Base-by-base conservation (phyloP, 345 rosid genomes). In the Stellera chamaejasme region DNA sequence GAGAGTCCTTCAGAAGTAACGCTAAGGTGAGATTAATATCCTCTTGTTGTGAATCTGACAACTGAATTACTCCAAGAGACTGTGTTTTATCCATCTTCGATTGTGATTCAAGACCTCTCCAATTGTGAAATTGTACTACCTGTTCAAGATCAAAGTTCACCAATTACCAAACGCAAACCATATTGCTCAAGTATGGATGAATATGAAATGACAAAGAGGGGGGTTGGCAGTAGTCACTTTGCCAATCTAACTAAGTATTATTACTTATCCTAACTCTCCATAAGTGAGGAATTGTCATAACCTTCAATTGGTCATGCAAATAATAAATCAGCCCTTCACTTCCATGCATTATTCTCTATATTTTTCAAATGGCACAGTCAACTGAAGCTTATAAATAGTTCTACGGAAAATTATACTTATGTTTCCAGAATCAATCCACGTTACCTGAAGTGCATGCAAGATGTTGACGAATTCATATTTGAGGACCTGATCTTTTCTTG, bases 401-500 rank as follows among this genome's bases (percentile, higher is more conserved):
- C 53, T 13, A 51, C 12, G 13, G n/a, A 59, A 11, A 28, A 36
- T 53, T 16, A 4, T 7, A 27, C 59, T 27, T 19, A 49, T 54
- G 23, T 45, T 19, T 48, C 43, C 14, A 51, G 54, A 27, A 13
- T 13, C 48, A 39, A 11, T 13, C 32, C 44, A 48, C 56, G 62
- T 58, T 79, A 88, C 95, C 93, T 92, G 98, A 68, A 92, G 85
- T 5, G 78, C 82, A 27, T 88, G 96, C 80, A 86, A 71, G 47
- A 84, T 65, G 65, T 86, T 92, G 55, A 45, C 54, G 54, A 88
- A 88, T 52, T 72, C 62, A 52, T 56, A 51, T 50, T 46, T 56
- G 50, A 76, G 79, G 54, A 88, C 54, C 57, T 73, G 65, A 58
- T 74, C 67, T 55, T 72, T 77, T 72, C 79, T 79, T 55, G 83